These are phyloP conservation scores for Leccinellum luteum DNA, from an alignment of 768 basidiomycete species.

Conservation along the genomic window DNA sequence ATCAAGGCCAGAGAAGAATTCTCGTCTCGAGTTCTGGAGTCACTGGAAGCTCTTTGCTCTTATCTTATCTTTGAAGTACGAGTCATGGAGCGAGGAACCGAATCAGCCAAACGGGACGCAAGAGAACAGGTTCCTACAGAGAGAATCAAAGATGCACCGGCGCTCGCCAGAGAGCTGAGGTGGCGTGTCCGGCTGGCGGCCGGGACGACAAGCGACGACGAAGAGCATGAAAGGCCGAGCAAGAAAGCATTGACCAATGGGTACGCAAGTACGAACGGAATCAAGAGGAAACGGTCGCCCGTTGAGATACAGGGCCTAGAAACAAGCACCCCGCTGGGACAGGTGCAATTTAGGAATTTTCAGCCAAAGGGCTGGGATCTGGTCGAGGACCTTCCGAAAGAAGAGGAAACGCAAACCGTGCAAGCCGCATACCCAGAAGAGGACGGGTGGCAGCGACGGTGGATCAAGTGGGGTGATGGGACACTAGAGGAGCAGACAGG, in stretches of 20 bases:
- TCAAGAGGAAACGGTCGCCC: conserved; percentile 42
- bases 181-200: conserved; percentile 72
- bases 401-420: conserved; percentile 38
- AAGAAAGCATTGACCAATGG: conserved; percentile 29
- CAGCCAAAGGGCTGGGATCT: conserved; percentile 66
- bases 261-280: conserved; percentile 21
- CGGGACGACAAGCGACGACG: conserved; percentile 68
- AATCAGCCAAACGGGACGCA: conserved; percentile 70
- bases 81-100: conserved; percentile 66
- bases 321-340: conserved; percentile 16
- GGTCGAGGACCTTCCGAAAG: conserved; percentile 40
- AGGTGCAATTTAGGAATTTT: conserved; percentile 58
- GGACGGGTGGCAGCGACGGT: conserved; percentile 44
- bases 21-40: conserved; percentile 61
- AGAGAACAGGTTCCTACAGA: conserved; percentile 82
- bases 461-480: conserved; percentile 36
- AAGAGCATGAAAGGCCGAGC: conserved; percentile 35
- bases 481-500: conserved; percentile 30
- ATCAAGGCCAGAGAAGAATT: conserved; percentile 58
- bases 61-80: conserved; percentile 80
- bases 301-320: conserved; percentile 11
- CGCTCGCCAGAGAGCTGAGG: conserved; percentile 77
- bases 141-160: conserved; percentile 77
- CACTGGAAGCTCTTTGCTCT: conserved; percentile 66
- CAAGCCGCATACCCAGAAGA: conserved; percentile 41